phyloP scores from a whole-genome alignment of 1,139 yeast genomes.

The Yamadazyma mexicana region DNA sequence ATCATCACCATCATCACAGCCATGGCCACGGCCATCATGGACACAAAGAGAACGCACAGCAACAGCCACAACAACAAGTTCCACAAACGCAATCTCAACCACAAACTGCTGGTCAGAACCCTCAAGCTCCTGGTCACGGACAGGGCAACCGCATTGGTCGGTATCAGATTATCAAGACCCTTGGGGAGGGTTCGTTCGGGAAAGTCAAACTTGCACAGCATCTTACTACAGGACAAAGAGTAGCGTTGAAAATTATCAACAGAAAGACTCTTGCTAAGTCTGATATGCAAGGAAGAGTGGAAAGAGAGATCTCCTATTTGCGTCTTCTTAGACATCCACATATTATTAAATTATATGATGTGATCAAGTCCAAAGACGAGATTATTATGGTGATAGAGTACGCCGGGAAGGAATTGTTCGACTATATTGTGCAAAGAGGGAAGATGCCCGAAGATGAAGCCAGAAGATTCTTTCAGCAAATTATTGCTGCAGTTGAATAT shows the following conservation, averaged over 20 bases:
- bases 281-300: conserved; percentile 97
- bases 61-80: conserved; percentile 8
- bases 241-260: conserved; percentile 92
- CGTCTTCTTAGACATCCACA: conserved; percentile 93
- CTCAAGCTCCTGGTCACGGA: conserved; percentile 6
- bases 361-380: conserved; percentile 92
- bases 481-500: conserved; percentile 95
- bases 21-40: conserved; percentile 20
- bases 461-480: conserved; percentile 93
- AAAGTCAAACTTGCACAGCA: conserved; percentile 96
- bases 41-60: conserved; percentile 8
- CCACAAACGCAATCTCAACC: not conserved
- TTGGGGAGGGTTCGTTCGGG: conserved; percentile 98
- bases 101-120: conserved; percentile 5
- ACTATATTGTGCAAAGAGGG: conserved; percentile 93
- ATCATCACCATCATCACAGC: conserved; percentile 6
- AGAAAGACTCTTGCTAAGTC: conserved; percentile 90
- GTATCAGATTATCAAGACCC: conserved; percentile 89
- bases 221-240: conserved; percentile 87
- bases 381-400: conserved; percentile 97
- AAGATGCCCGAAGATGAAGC: conserved; percentile 95
- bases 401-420: conserved; percentile 95
- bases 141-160: conserved; percentile 69
- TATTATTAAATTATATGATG: conserved; percentile 93
- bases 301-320: conserved; percentile 89